phyloP scores from a whole-genome alignment of 768 basidiomycete species.

The Amanita polypyramis region DNA sequence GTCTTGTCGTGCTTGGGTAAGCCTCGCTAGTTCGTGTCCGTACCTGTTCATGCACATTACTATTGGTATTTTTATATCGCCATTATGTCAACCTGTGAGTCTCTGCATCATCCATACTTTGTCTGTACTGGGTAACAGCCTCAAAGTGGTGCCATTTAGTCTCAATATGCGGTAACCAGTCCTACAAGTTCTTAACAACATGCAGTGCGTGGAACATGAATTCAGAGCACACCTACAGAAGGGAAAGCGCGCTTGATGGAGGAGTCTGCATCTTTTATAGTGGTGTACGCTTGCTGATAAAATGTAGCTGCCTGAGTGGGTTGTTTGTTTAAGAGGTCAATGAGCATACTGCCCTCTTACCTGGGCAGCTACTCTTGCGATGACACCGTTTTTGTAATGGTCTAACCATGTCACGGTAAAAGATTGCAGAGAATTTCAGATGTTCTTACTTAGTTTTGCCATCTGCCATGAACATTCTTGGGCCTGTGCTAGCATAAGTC shows the following conservation, averaged over 20 bases:
- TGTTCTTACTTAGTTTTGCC: constrained; percentile 62
- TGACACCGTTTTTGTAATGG: constrained; percentile 69
- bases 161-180: constrained; percentile 73
- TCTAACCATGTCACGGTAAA: constrained; percentile 22
- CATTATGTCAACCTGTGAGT: constrained; percentile 43
- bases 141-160: constrained; percentile 79
- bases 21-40: constrained; percentile 75
- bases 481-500: constrained; percentile 84
- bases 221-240: constrained; percentile 28
- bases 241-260: constrained; percentile 40
- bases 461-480: constrained; percentile 97
- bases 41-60: constrained; percentile 41
- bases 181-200: constrained; percentile 27
- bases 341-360: constrained; percentile 20
- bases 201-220: constrained; percentile 1
- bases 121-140: constrained; percentile 82
- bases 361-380: constrained; percentile 75
- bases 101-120: constrained; percentile 83
- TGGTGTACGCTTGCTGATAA: constrained; percentile 41
- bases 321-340: constrained; percentile 4
- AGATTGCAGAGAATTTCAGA: background rate
- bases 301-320: constrained; percentile 43
- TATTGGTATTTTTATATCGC: background rate
- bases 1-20: constrained; percentile 53
- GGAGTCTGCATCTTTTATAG: constrained; percentile 33